Evolutionary conservation across 108 stramenopile genomes (phyloP).

Genomic region (Nitzschia inconspicua): DNA sequence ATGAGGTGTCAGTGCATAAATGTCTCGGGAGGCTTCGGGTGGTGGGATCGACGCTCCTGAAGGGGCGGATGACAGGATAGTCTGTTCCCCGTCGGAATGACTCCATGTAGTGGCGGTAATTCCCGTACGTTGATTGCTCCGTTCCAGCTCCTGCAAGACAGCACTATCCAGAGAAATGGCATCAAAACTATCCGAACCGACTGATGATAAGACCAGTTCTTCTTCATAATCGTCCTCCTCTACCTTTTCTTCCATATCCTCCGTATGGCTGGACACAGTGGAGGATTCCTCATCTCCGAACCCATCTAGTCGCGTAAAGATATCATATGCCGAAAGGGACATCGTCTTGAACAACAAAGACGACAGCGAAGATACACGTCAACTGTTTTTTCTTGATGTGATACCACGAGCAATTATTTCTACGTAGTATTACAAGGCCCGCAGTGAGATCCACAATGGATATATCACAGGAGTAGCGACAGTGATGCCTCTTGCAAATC

Average conservation of each 20-base stretch:
- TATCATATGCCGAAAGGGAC: background rate
- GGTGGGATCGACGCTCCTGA: conserved; percentile 19
- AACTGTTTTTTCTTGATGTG: no score
- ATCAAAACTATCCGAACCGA: background rate
- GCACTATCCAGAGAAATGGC: background rate
- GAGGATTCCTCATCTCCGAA: background rate
- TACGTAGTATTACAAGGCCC: no score
- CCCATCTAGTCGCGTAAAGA: background rate
- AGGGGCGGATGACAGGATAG: conserved; percentile 29
- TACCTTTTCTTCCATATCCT: background rate
- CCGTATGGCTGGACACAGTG: background rate
- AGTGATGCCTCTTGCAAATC: no score
- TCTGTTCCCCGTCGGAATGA: background rate
- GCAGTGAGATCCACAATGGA: no score
- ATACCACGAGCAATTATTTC: no score
- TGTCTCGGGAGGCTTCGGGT: conserved; percentile 17
- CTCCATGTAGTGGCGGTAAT: background rate
- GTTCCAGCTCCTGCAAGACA: background rate
- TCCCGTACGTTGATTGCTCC: background rate
- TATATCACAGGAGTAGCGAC: no score
- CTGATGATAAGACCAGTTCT: background rate
- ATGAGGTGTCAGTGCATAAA: conserved; percentile 13
- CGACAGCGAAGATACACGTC: no score
- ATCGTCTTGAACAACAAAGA: no score
- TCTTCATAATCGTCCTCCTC: background rate